These are phyloP conservation scores for Poteriospumella lacustris DNA, from an alignment of 108 stramenopile species.

Conservation along the genomic window DNA sequence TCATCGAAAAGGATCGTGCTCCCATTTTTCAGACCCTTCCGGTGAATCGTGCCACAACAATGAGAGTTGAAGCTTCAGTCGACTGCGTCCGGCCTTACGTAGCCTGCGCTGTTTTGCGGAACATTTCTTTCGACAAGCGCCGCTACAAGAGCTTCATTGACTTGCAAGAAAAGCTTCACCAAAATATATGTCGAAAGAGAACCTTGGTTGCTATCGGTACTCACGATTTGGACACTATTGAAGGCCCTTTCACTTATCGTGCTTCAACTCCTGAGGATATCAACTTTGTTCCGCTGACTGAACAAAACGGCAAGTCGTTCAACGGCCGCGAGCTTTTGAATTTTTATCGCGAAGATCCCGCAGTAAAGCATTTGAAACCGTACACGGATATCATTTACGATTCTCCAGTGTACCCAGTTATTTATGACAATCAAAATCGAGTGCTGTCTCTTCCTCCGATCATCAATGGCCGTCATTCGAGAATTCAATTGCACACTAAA, in stretches of 20 bases:
- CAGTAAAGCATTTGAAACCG: conserved; percentile 91
- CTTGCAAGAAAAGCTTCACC: conserved; percentile 97
- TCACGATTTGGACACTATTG: conserved; percentile 86
- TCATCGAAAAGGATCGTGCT: conserved; percentile 75
- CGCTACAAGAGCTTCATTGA: conserved; percentile 96
- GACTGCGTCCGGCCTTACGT: conserved; percentile 87
- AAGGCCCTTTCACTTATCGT: conserved; percentile 84
- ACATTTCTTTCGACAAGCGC: conserved; percentile 72
- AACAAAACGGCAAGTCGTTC: conserved; percentile 52
- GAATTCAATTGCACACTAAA: conserved; percentile 80
- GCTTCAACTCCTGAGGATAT: conserved; percentile 75
- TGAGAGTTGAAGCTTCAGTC: conserved; percentile 57
- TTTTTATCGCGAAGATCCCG: conserved; percentile 78
- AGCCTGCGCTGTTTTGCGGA: conserved; percentile 89
- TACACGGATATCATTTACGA: conserved; percentile 91
- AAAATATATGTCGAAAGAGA: conserved; percentile 93
- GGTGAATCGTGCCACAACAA: not conserved
- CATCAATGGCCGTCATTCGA: conserved; percentile 86
- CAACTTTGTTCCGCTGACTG: conserved; percentile 87
- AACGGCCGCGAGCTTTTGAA: conserved; percentile 55
- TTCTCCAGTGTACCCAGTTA: conserved; percentile 59
- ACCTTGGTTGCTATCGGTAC: conserved; percentile 97
- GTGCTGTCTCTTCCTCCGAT: conserved; percentile 95
- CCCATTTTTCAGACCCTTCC: conserved; percentile 41
- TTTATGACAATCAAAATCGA: conserved; percentile 53